Percentiles rank a stretch among this genome's conserved stretches.
Evolutionary conservation across 164 flowering plant genomes (phyloP).

Genomic region (Nymphaea colorata): DNA sequence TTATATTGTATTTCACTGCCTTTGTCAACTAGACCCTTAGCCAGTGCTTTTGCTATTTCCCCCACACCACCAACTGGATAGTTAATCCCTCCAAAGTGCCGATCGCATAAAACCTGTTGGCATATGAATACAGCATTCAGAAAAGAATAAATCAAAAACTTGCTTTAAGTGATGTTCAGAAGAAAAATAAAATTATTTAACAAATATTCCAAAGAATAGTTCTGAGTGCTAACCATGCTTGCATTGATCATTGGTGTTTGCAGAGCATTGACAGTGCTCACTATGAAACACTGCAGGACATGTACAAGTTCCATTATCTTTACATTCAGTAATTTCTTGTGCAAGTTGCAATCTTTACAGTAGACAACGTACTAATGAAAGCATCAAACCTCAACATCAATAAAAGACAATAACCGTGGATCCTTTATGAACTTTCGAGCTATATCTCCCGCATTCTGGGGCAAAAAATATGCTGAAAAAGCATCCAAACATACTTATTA

Average conservation of each 20-base stretch:
- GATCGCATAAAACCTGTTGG: conserved; percentile 80
- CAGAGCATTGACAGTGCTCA: conserved; percentile 90
- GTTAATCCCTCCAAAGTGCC: conserved; percentile 96
- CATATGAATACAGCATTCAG: conserved; percentile 5
- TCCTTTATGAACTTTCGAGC: conserved; percentile 85
- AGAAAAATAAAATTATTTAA: too few species aligned
- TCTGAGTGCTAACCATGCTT: conserved; percentile 54
- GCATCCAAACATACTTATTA: neutral
- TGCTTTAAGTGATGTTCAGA: too few species aligned
- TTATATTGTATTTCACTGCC: conserved; percentile 83
- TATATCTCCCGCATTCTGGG: conserved; percentile 92
- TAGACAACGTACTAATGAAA: neutral
- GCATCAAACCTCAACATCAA: conserved; percentile 79
- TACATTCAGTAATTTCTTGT: neutral
- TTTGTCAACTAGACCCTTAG: conserved; percentile 62
- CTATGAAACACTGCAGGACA: conserved; percentile 79
- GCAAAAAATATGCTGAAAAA: conserved; percentile 77
- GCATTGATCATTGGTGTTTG: conserved; percentile 99
- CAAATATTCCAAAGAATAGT: too few species aligned
- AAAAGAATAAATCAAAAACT: neutral
- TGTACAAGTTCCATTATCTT: neutral
- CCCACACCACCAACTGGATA: conserved; percentile 99
- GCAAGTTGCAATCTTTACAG: neutral
- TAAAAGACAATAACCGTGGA: conserved; percentile 73
- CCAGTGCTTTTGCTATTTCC: conserved; percentile 81